Percentiles rank a stretch among this genome's conserved stretches.
Conservation (phyloP, 1,284 basidiomycete genomes). For the Malassezia brasiliensis region DNA sequence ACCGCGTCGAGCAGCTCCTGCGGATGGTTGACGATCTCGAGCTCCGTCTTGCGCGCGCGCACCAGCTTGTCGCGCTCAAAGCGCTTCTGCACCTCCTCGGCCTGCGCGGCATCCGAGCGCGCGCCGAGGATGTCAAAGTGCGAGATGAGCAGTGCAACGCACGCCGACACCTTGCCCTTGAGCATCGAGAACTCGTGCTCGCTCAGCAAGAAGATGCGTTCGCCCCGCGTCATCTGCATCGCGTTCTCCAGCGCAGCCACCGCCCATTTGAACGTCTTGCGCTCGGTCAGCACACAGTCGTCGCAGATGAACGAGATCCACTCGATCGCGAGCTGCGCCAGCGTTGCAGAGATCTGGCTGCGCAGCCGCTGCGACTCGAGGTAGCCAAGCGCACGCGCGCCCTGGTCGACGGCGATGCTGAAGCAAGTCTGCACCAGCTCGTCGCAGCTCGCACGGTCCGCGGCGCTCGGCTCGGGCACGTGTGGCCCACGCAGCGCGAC, state of each 20-base stretch:
- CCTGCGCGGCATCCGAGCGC: conserved; percentile 39
- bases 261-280: conserved; percentile 96
- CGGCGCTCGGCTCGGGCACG: not conserved
- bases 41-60: conserved; percentile 15
- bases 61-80: conserved; percentile 35
- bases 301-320: conserved; percentile 99
- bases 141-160: conserved; percentile 88
- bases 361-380: conserved; percentile 39
- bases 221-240: conserved; percentile 69
- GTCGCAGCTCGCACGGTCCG: conserved; percentile 30
- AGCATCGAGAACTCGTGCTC: conserved; percentile 70
- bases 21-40: conserved; percentile 36
- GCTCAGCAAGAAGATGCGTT: conserved; percentile 79
- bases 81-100: conserved; percentile 38
- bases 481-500: conserved; percentile 16
- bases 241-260: conserved; percentile 92
- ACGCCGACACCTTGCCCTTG: conserved; percentile 82
- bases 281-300: conserved; percentile 89
- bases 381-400: conserved; percentile 39
- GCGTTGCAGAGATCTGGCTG: conserved; percentile 37
- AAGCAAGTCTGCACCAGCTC: conserved; percentile 94
- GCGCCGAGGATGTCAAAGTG: conserved; percentile 78
- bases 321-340: conserved; percentile 41
- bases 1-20: conserved; percentile 23
- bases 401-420: conserved; percentile 77